Evolutionary conservation across 2,329 filamentous ascomycete species (phyloP).

Genomic region (Exophiala sp.): DNA sequence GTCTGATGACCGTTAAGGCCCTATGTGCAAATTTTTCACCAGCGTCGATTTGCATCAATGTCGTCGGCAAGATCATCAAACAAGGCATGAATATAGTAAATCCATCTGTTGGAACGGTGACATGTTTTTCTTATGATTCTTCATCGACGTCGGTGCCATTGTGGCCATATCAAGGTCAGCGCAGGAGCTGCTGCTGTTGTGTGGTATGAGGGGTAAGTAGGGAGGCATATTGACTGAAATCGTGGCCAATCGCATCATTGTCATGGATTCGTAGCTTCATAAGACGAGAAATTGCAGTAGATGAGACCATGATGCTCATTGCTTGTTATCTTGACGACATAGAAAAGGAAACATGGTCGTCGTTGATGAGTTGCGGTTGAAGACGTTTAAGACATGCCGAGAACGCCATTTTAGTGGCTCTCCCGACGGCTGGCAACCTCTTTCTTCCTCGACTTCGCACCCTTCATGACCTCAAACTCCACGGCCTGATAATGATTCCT

Average conservation of each 20-base stretch:
- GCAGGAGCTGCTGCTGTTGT: conserved; percentile 14
- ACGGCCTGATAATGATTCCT: conserved; percentile 20
- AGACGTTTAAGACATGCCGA: conserved; percentile 9
- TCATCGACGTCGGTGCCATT: conserved; percentile 1
- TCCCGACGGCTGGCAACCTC: conserved; percentile 13
- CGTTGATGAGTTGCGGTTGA: conserved; percentile 17
- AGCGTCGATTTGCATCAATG: neutral
- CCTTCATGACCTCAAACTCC: conserved; percentile 5
- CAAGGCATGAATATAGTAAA: neutral
- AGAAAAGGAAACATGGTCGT: conserved; percentile 1
- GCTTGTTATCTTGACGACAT: conserved; percentile 4
- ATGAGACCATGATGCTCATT: neutral
- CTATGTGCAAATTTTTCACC: conserved; percentile 4
- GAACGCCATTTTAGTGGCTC: conserved; percentile 19
- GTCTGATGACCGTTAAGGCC: neutral
- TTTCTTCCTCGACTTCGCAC: conserved; percentile 9
- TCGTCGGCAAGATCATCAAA: neutral
- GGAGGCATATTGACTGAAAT: neutral
- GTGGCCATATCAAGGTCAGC: conserved; percentile 13
- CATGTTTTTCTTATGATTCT: conserved; percentile 11
- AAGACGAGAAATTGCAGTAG: neutral
- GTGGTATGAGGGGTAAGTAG: conserved; percentile 14
- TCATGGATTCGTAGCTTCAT: neutral
- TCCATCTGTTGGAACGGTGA: neutral
- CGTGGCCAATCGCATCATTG: conserved; percentile 4